Evolutionary conservation across 2,329 filamentous ascomycete species (phyloP).

Genomic region (Claviceps sorghi): DNA sequence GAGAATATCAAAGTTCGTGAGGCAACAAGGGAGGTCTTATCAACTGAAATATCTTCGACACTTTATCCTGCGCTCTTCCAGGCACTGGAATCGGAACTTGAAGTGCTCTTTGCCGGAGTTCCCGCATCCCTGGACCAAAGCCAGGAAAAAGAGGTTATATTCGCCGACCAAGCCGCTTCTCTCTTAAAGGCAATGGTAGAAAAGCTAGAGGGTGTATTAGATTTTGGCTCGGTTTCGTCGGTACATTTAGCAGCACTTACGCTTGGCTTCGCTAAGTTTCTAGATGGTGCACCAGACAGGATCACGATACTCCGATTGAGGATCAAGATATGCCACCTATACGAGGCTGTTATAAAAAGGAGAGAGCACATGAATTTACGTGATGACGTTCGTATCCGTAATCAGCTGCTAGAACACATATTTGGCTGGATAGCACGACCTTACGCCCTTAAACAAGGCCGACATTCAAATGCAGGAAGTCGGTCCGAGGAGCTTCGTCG

Average conservation of each 20-base stretch:
- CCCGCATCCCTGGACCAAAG: constrained; percentile 35
- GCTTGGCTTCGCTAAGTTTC: constrained; percentile 52
- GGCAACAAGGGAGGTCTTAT: constrained; percentile 50
- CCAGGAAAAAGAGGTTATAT: constrained; percentile 46
- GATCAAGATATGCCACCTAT: constrained; percentile 54
- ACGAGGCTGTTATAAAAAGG: constrained; percentile 48
- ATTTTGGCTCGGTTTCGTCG: constrained; percentile 46
- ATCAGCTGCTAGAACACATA: constrained; percentile 52
- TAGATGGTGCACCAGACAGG: constrained; percentile 43
- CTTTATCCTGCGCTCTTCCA: constrained; percentile 50
- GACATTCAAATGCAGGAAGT: constrained; percentile 14
- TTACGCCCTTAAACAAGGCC: constrained; percentile 30
- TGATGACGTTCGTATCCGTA: constrained; percentile 54
- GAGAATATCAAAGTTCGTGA: constrained; percentile 50
- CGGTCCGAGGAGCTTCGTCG: constrained; percentile 42
- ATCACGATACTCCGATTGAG: constrained; percentile 46
- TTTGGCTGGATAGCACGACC: constrained; percentile 55
- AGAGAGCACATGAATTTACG: constrained; percentile 55
- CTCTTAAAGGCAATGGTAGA: constrained; percentile 50
- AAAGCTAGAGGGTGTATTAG: constrained; percentile 46
- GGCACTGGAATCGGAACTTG: constrained; percentile 49
- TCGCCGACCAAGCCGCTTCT: constrained; percentile 52
- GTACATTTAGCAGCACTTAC: constrained; percentile 50
- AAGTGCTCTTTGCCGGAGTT: constrained; percentile 44
- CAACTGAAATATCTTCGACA: constrained; percentile 46